phyloP scores from a whole-genome alignment of 306 rosid species.

The Quercus mongolica region DNA sequence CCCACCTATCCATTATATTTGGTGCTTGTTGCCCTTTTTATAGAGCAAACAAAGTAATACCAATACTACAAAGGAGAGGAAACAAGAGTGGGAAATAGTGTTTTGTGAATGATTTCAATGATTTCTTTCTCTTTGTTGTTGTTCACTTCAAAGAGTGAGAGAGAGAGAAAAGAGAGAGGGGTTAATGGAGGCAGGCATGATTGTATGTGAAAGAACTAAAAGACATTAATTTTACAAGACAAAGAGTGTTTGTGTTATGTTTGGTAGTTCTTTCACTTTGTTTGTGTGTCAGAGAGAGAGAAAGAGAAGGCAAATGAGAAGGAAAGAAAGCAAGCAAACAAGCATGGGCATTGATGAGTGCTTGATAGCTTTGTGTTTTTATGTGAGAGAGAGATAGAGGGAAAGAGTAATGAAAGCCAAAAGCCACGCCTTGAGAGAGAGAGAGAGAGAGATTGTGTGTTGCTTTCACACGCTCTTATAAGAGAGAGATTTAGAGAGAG shows the following conservation, averaged over 20 bases:
- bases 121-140: constrained; percentile 44
- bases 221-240: constrained; percentile 28
- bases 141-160: constrained; percentile 38
- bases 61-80: constrained; percentile 14
- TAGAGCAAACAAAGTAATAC: neutral
- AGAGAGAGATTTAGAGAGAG: constrained; percentile 13
- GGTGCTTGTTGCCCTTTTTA: neutral
- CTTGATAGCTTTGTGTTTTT: constrained; percentile 27
- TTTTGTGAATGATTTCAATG: constrained; percentile 39
- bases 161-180: neutral
- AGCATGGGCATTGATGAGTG: constrained; percentile 47
- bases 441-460: constrained; percentile 30
- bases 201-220: constrained; percentile 34
- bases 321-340: constrained; percentile 34
- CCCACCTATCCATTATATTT: constrained; percentile 62
- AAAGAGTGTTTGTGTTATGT: constrained; percentile 23
- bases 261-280: constrained; percentile 19
- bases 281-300: too few relatives aligned
- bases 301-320: constrained; percentile 26
- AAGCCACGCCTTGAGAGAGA: constrained; percentile 60
- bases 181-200: constrained; percentile 31
- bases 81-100: constrained; percentile 31
- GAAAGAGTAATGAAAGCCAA: constrained; percentile 72
- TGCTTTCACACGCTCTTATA: constrained; percentile 54
- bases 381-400: constrained; percentile 29